phyloP scores from a whole-genome alignment of 106 monocot species.

The Chionographis japonica region DNA sequence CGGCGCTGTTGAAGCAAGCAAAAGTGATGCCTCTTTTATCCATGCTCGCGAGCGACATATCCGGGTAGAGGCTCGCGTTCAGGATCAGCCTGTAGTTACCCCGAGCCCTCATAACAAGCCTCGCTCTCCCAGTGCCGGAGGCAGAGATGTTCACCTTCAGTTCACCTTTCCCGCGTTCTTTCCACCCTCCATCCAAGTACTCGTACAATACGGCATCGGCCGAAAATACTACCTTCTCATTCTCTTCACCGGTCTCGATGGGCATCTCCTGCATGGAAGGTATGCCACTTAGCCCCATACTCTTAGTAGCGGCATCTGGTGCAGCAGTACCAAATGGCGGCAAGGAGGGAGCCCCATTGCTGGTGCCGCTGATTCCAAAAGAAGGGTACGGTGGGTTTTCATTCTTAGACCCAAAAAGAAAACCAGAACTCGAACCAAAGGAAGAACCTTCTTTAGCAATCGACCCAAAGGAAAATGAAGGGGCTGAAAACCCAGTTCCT shows the following conservation, averaged over 20 bases:
- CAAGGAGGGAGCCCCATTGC: slow-evolving; percentile 32
- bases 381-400: slow-evolving; percentile 28
- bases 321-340: slow-evolving; percentile 17
- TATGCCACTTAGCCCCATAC: slow-evolving; percentile 1
- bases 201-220: slow-evolving; percentile 93
- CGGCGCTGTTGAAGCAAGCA: slow-evolving; percentile 79
- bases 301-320: slow-evolving; percentile 23
- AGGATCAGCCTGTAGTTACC: slow-evolving; percentile 88
- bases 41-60: slow-evolving; percentile 82
- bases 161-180: slow-evolving; percentile 95
- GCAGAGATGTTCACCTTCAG: slow-evolving; percentile 63
- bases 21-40: slow-evolving; percentile 92
- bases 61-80: slow-evolving; percentile 85
- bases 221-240: slow-evolving; percentile 68
- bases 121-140: slow-evolving; percentile 45
- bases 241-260: slow-evolving; percentile 92
- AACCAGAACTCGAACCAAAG: slow-evolving; percentile 36
- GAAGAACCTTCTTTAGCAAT: slow-evolving; percentile 30
- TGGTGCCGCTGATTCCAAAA: slow-evolving; percentile 35
- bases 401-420: slow-evolving; percentile 34
- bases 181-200: slow-evolving; percentile 88
- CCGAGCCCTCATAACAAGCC: slow-evolving; percentile 84
- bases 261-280: slow-evolving; percentile 62
- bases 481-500: slow-evolving; percentile 74
- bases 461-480: slow-evolving; percentile 77